Conservation (phyloP, 805 yeast genomes). For the Wickerhamiella shivajii region DNA sequence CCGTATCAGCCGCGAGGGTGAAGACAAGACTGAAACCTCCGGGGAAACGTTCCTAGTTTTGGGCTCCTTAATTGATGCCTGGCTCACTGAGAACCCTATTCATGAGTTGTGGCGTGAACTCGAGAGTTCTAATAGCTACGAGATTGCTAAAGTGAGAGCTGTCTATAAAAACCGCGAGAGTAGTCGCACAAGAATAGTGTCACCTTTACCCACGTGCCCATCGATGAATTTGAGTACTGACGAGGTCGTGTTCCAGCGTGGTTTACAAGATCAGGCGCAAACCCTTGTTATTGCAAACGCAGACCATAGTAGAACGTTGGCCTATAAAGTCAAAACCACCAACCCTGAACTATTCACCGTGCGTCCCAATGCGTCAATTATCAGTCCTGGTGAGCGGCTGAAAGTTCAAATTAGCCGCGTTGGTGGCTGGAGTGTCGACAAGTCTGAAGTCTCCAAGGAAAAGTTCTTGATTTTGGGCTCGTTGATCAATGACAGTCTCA, state of each 20-base stretch:
- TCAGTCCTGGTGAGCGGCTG: slow-evolving; percentile 57
- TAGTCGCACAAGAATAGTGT: too few relatives aligned
- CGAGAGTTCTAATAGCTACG: slow-evolving; percentile 31
- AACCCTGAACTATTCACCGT: slow-evolving; percentile 94
- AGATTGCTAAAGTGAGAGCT: too few relatives aligned
- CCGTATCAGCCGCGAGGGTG: slow-evolving; percentile 83
- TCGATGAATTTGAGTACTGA: slow-evolving; percentile 5
- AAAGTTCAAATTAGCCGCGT: slow-evolving; percentile 71
- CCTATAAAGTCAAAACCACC: slow-evolving; percentile 94
- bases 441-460: slow-evolving; percentile 71
- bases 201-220: too few relatives aligned
- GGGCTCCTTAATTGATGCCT: slow-evolving; percentile 59
- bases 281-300: slow-evolving; percentile 28
- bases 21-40: slow-evolving; percentile 55
- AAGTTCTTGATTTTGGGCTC: slow-evolving; percentile 81
- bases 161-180: too few relatives aligned
- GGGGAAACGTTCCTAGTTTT: slow-evolving; percentile 75
- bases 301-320: slow-evolving; percentile 46
- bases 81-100: slow-evolving; percentile 30
- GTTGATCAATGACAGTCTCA: slow-evolving; percentile 45
- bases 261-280: slow-evolving; percentile 20
- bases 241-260: slow-evolving; percentile 1
- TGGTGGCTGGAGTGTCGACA: slow-evolving; percentile 69
- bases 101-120: slow-evolving; percentile 64
- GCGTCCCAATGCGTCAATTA: slow-evolving; percentile 80